Evolutionary conservation across 2,329 filamentous ascomycete species (phyloP).

Genomic region (Emmonsiellopsis sp.): DNA sequence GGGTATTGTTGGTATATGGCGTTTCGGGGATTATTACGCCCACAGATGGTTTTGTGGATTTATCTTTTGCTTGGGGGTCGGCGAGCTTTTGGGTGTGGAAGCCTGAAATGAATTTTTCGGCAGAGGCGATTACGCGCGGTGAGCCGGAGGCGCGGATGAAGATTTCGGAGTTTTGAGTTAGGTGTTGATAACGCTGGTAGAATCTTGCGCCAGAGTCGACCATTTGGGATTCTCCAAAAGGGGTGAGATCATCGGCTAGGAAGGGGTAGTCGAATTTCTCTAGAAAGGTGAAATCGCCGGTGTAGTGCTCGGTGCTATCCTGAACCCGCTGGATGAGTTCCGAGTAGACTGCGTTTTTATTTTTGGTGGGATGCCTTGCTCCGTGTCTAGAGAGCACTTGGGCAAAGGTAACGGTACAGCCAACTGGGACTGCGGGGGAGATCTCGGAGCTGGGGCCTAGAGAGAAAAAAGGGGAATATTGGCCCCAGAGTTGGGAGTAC

Average conservation of each 20-base stretch:
- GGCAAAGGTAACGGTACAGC: conserved; percentile 70
- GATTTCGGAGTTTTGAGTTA: conserved; percentile 50
- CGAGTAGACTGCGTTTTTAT: conserved; percentile 57
- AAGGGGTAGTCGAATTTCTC: conserved; percentile 61
- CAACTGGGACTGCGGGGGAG: conserved; percentile 48
- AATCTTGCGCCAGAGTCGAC: conserved; percentile 67
- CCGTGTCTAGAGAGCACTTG: conserved; percentile 78
- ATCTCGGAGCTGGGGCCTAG: conserved; percentile 53
- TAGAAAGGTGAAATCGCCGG: conserved; percentile 59
- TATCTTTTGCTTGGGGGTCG: conserved; percentile 28
- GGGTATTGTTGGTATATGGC: conserved; percentile 63
- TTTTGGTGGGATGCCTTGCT: conserved; percentile 65
- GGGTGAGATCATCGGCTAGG: conserved; percentile 58
- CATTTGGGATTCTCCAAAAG: conserved; percentile 60
- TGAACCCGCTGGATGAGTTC: conserved; percentile 59
- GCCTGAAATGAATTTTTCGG: conserved; percentile 63
- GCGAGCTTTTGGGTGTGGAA: conserved; percentile 51
- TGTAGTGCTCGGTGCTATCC: conserved; percentile 45
- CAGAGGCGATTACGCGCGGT: conserved; percentile 63
- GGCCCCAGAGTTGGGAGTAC: conserved; percentile 66
- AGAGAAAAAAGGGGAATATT: conserved; percentile 77
- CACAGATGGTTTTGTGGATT: conserved; percentile 44
- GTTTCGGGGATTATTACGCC: conserved; percentile 62
- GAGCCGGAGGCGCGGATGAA: conserved; percentile 66
- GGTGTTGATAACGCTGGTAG: conserved; percentile 58